Evolutionary conservation across 306 rosid species (phyloP).

Genomic region (Lithocarpus polystachyus): DNA sequence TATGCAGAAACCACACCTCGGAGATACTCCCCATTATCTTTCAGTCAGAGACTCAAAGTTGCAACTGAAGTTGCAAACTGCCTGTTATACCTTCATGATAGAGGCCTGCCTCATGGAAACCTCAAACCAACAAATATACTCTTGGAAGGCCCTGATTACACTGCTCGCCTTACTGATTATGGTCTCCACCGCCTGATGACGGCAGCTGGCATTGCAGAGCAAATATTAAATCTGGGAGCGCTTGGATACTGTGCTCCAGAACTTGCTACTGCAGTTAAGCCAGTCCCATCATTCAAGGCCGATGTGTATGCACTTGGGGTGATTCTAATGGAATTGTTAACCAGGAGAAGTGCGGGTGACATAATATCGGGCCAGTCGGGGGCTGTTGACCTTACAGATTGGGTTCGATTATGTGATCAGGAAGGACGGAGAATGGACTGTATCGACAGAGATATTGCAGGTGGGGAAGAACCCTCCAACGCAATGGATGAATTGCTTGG

Average conservation of each 20-base stretch:
- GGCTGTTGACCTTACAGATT: conserved; percentile 95
- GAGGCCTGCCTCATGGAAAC: conserved; percentile 94
- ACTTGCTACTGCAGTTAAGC: conserved; percentile 67
- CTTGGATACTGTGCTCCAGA: conserved; percentile 96
- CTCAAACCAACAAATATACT: conserved; percentile 82
- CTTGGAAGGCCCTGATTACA: conserved; percentile 62
- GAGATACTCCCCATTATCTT: conserved; percentile 76
- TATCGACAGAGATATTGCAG: conserved; percentile 84
- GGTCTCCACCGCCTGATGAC: conserved; percentile 96
- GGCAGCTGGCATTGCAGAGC: conserved; percentile 81
- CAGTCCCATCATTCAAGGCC: conserved; percentile 82
- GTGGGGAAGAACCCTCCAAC: conserved; percentile 75
- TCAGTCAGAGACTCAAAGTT: conserved; percentile 76
- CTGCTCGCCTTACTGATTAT: conserved; percentile 67
- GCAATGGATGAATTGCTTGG: conserved; percentile 86
- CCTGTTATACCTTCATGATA: conserved; percentile 79
- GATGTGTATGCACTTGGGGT: conserved; percentile 94
- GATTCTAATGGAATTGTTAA: conserved; percentile 84
- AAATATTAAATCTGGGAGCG: conserved; percentile 90
- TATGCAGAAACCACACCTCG: conserved; percentile 88
- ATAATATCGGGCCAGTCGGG: conserved; percentile 94
- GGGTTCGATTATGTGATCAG: conserved; percentile 92
- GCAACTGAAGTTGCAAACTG: conserved; percentile 78
- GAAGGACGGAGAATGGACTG: conserved; percentile 97
- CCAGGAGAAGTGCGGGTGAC: conserved; percentile 95